These are phyloP conservation scores for Laetiporus sulphureus DNA, from an alignment of 1,284 basidiomycete genomes.

Conservation along the genomic window DNA sequence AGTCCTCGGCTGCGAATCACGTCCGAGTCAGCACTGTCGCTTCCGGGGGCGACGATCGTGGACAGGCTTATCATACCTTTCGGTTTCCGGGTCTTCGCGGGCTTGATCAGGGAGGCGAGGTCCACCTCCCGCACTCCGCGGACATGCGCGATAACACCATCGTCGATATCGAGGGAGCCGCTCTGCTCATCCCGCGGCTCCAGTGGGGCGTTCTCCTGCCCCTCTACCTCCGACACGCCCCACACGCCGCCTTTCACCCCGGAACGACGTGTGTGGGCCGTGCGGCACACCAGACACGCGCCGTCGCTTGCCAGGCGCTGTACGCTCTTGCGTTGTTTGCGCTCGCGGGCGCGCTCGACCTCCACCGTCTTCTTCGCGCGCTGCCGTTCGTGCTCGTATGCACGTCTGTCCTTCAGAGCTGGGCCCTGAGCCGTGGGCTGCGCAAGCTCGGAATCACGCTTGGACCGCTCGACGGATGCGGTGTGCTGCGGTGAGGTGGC, in stretches of 20 bases:
- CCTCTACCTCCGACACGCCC: not conserved
- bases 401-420: slow-evolving; percentile 35
- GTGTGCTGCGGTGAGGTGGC: not conserved
- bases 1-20: slow-evolving; percentile 30
- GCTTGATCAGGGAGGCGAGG: slow-evolving; percentile 36
- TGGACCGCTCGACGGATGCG: not conserved
- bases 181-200: slow-evolving; percentile 4
- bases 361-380: slow-evolving; percentile 36
- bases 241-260: not conserved
- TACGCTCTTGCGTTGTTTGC: slow-evolving; percentile 24
- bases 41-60: no score
- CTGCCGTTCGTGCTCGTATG: slow-evolving; percentile 42
- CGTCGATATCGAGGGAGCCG: slow-evolving; percentile 2
- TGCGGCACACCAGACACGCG: slow-evolving; percentile 7
- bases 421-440: slow-evolving; percentile 4
- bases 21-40: slow-evolving; percentile 1
- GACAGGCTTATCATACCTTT: slow-evolving; percentile 24
- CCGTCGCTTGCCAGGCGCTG: slow-evolving; percentile 10
- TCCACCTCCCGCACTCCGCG: slow-evolving; percentile 27
- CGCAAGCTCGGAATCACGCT: not conserved
- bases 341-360: slow-evolving; percentile 30
- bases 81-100: slow-evolving; percentile 35
- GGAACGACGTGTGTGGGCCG: not conserved
- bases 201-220: not conserved
- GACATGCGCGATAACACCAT: slow-evolving; percentile 7